phyloP scores from a whole-genome alignment of 2,329 filamentous ascomycete species.

The Cladophialophora bantiana region DNA sequence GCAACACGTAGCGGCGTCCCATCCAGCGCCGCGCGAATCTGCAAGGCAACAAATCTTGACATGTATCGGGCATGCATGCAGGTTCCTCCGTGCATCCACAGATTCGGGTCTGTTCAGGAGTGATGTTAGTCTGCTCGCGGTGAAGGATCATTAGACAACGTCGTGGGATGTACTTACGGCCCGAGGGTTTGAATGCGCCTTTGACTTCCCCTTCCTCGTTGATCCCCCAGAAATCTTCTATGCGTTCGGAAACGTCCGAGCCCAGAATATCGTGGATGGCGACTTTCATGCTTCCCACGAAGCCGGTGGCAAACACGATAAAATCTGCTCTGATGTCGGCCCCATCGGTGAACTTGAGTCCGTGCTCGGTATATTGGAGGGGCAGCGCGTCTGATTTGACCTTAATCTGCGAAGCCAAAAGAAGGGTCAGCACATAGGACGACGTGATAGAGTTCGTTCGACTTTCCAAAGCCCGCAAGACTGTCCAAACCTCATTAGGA shows the following conservation, averaged over 20 bases:
- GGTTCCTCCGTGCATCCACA: too few species aligned
- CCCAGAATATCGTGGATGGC: conserved; percentile 51
- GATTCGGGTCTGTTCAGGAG: too few species aligned
- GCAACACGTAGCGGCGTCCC: conserved; percentile 30
- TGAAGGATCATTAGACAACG: not conserved
- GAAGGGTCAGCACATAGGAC: not conserved
- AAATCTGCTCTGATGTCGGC: conserved; percentile 53
- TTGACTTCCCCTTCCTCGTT: conserved; percentile 57
- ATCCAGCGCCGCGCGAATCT: conserved; percentile 49
- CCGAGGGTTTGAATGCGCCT: conserved; percentile 50
- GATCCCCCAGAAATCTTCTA: conserved; percentile 55
- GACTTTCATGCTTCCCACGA: conserved; percentile 51
- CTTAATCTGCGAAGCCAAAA: conserved; percentile 47
- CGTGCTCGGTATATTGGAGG: conserved; percentile 47
- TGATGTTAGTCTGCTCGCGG: too few species aligned
- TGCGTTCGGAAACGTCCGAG: conserved; percentile 47
- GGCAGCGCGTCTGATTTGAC: conserved; percentile 50
- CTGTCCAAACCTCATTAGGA: not conserved
- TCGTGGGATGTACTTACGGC: conserved; percentile 43
- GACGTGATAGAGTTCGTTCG: too few species aligned
- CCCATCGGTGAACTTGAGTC: conserved; percentile 54
- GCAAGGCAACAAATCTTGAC: conserved; percentile 54
- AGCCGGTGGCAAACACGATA: conserved; percentile 57
- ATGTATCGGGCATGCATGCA: conserved; percentile 14
- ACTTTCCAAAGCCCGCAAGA: too few species aligned